Base-by-base conservation (phyloP, 805 yeast species). In the Candida peoriensis region DNA sequence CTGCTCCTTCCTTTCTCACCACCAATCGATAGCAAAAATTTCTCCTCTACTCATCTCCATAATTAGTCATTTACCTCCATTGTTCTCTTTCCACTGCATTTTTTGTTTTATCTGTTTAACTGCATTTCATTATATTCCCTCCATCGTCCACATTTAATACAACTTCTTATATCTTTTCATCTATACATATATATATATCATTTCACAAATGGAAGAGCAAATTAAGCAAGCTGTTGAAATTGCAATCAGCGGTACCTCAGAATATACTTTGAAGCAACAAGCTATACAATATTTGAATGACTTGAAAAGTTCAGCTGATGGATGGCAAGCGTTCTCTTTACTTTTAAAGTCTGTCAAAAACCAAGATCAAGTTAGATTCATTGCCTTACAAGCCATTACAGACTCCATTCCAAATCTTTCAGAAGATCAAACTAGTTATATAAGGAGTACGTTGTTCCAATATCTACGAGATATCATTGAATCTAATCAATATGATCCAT, bases 271-370 rank as follows among this genome's bases (percentile, higher is more conserved):
- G 30, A 50, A 49, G 28, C 44, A 49, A 30, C 55, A 52, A 60
- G 76, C 76, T 10, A 56, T 70, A 29, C 58, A 60, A 28, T 71
- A 62, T 44, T 55, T 70, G 44, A 60, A 60, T 37, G 63, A 64
- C 31, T 58, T 71, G 33, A 64, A 64, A 42, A 50, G 55, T 8
- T 67, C 74, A 10, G 45, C 58, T 4, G 64, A 67, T 32, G 75
- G 76, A 20, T 69, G 74, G 71, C 68, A 58, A 38, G 52, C 69
- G 8, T 64, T 72, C 38, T 48, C 66, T n/a, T 55, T 62, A 7
- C 46, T 72, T 30, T 53, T 69, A 38, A 50, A 61, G 20, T 53
- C 58, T 28, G 54, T 46, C 30, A 29, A 30, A 27, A 47, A 47
- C 16, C 38, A 48, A n/a, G 56, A 52, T 19, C 54, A 57, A 44